Base-by-base conservation (phyloP, 2,329 filamentous ascomycete genomes). In the Blastomyces gilchristii region DNA sequence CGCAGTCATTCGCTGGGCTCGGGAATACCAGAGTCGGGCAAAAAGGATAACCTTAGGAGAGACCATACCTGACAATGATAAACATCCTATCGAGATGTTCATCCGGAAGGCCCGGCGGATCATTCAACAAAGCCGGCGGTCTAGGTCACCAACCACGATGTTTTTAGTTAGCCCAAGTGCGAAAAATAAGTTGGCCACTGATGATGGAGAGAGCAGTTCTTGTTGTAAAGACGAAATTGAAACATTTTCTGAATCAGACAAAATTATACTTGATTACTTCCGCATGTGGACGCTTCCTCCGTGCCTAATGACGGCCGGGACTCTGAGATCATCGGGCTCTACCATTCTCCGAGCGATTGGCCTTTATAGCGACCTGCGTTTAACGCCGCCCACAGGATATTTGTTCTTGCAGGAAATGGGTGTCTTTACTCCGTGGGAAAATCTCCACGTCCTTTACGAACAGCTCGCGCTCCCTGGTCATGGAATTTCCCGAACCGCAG, bases 331-430 rank as follows among this genome's bases (percentile, higher is more conserved):
- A 45, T 73, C 84, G 28, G 82, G 80, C 28, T 79, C 83, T 18
- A 73, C 83, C 62, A 78, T 87, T 18, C 73, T 87, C 63, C 79
- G 81, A 56, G 80, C 81, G 2, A 81, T 80, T 0, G 82, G 80
- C 3, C 78, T 83, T 71, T 87, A 87, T 70, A 74, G 75, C 37
- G 73, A 71, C 34, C 69, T 79, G 45, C 71, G 70, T 16, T 67
- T 80, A 22, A 71, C 71, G 52, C 64, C 71, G 16, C 66, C 68
- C 8, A 76, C 79, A 43, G 78, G 79, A 45, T 74, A 75, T 58
- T 67, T 83, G 18, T 81, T 87, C 61, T 69, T 87, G 37, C 83
- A 87, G 68, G 85, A 87, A 67, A 73, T 87, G 28, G 85, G 85
- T 1, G 81, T 84, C 0, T 72, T 86, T n/a, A 70, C 80, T 9